Conservation (phyloP, 805 yeast genomes). For the Cyberlindnera petersonii region DNA sequence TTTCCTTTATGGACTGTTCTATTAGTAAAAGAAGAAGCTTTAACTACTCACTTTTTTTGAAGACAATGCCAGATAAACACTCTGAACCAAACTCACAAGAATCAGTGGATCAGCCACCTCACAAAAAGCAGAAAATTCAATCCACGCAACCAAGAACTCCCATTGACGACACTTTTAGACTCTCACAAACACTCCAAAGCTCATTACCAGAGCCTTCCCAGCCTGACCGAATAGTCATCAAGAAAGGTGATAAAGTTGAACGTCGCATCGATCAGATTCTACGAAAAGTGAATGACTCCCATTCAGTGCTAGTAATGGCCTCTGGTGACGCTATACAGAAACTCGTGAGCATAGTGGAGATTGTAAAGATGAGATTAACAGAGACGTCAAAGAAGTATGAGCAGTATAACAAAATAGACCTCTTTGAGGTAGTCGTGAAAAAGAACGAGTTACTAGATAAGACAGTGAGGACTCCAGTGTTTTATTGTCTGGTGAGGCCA, state of each 20-base stretch:
- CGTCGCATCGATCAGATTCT: conserved; percentile 16
- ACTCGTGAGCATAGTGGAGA: conserved; percentile 22
- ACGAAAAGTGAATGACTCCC: neutral
- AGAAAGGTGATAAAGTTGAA: conserved; percentile 24
- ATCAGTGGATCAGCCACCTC: conserved; percentile 11
- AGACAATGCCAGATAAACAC: no score
- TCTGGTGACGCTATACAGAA: conserved; percentile 26
- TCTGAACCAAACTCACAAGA: no score
- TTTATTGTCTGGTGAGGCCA: conserved; percentile 19
- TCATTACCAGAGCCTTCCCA: neutral
- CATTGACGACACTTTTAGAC: conserved; percentile 1
- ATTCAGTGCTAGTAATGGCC: conserved; percentile 18
- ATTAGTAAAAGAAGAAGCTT: no score
- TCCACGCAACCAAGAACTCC: neutral
- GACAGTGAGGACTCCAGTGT: conserved; percentile 19
- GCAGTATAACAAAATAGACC: conserved; percentile 25
- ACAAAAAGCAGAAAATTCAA: conserved; percentile 12
- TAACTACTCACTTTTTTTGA: no score
- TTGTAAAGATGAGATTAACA: conserved; percentile 17
- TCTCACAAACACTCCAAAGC: conserved; percentile 4
- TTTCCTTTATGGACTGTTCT: no score
- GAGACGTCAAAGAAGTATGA: conserved; percentile 10
- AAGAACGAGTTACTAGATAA: conserved; percentile 23
- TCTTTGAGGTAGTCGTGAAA: conserved; percentile 14
- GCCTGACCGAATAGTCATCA: conserved; percentile 14